Conservation (phyloP, 345 rosid species). For the Citrus cavaleriei region DNA sequence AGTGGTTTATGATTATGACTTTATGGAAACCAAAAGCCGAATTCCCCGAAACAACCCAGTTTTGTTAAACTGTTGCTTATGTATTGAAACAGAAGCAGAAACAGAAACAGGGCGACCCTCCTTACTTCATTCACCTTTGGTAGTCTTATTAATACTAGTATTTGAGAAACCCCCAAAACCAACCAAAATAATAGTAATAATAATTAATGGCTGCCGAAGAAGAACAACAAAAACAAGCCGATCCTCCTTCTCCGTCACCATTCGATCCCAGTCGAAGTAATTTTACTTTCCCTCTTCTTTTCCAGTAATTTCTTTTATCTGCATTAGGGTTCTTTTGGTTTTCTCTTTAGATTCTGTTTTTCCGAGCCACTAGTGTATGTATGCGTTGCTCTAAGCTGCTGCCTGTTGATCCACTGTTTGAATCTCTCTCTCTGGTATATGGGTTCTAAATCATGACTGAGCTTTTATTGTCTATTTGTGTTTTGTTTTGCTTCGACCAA, state of each 20-base stretch:
- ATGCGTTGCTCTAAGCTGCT: background rate
- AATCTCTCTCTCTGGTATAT: background rate
- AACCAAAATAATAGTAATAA: background rate
- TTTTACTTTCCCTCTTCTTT: slow-evolving; percentile 6
- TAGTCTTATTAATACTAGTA: background rate
- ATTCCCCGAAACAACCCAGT: background rate
- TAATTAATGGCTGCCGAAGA: background rate
- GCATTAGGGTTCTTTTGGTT: slow-evolving; percentile 8
- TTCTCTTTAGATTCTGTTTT: slow-evolving; percentile 19
- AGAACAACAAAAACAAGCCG: background rate
- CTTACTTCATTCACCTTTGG: too few species aligned
- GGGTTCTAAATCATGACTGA: background rate
- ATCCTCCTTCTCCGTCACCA: background rate
- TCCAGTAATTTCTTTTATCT: background rate
- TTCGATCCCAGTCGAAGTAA: slow-evolving; percentile 93
- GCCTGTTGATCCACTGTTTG: background rate
- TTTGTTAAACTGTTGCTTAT: too few species aligned
- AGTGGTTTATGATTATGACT: too few species aligned
- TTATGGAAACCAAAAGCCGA: background rate
- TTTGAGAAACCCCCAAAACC: background rate
- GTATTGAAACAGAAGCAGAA: background rate
- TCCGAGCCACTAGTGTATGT: background rate
- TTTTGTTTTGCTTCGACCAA: background rate
- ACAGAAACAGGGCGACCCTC: background rate
- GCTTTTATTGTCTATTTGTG: background rate